phyloP scores from a whole-genome alignment of 2,329 filamentous ascomycete species.

The Coccinonectria pachysandricola region DNA sequence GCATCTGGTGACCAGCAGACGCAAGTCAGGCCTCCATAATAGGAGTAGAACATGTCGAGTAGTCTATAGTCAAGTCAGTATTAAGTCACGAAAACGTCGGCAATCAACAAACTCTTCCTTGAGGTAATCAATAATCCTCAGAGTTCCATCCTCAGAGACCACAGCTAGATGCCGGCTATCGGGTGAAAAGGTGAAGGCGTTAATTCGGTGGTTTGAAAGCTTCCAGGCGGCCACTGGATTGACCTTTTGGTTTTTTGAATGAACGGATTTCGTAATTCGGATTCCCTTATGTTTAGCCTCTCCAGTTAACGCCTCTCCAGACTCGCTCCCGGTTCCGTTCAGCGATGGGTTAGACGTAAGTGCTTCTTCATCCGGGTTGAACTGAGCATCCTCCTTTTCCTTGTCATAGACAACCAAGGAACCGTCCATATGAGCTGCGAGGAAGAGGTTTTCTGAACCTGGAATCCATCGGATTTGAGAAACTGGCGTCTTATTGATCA shows the following conservation, averaged over 20 bases:
- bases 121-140: conserved; percentile 85
- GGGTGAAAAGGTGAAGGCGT: conserved; percentile 85
- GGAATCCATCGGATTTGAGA: conserved; percentile 89
- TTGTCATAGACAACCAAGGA: conserved; percentile 92
- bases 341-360: conserved; percentile 38
- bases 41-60: conserved; percentile 78
- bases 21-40: conserved; percentile 86
- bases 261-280: conserved; percentile 79
- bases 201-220: conserved; percentile 80
- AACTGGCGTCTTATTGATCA: conserved; percentile 78
- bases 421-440: conserved; percentile 87
- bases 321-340: conserved; percentile 30
- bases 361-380: conserved; percentile 57
- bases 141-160: conserved; percentile 80
- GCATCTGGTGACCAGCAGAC: conserved; percentile 97
- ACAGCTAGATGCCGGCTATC: conserved; percentile 80
- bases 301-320: conserved; percentile 25
- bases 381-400: conserved; percentile 81
- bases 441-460: conserved; percentile 83
- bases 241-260: conserved; percentile 84
- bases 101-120: conserved; percentile 63
- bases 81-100: not conserved
- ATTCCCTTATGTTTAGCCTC: conserved; percentile 37
- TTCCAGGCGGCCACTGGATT: conserved; percentile 94
- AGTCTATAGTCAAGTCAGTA: conserved; percentile 41